Base-by-base conservation (phyloP, 164 flowering plant species). In the Houttuynia cordata region DNA sequence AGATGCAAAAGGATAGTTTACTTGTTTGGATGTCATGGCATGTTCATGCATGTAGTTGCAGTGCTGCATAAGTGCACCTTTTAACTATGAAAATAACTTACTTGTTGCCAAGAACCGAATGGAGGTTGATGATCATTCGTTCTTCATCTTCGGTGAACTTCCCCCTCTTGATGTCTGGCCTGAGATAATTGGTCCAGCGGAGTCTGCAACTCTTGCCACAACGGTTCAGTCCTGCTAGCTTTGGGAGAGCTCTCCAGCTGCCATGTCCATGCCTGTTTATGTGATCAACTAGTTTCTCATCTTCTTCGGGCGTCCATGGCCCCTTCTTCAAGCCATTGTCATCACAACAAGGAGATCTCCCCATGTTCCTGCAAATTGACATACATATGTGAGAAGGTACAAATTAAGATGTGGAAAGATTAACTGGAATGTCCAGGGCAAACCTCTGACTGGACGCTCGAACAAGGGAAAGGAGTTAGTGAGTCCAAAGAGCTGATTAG, bases 91-190 rank as follows among this genome's bases (percentile, higher is more conserved):
- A 9, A 56, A 34, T 7, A 61, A 65, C 21, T 21, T 75, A 83
- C 92, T 82, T 86, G 73, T 86, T 86, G 61, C 92, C 92, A 19
- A 83, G 79, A 61, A 74, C 75, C 0, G 87, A 76, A 59, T 86
- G 92, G 60, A 86, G 87, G 39, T 39, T 39, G 64, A 62, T 62
- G 21, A 62, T 62, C 45, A 22, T 22, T 5, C 50, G 42, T 22
- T 62, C 64, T 53, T 62, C 64, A 20, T 62, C 57, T 12, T 39
- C 45, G 19, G 64, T 25, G 50, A 62, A 62, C 24, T 39, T 53
- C 40, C 64, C 64, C n/a, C 64, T 18, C 57, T 62, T 62, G 57
- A 62, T 62, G 41, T 52, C 64, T 17, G 64, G 64, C 40, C 64
- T 34, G 8, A 62, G 64, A 39, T 62, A 62, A 53, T 62, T 62